phyloP scores from a whole-genome alignment of 805 yeast species.

The Barnettozyma pratensis region DNA sequence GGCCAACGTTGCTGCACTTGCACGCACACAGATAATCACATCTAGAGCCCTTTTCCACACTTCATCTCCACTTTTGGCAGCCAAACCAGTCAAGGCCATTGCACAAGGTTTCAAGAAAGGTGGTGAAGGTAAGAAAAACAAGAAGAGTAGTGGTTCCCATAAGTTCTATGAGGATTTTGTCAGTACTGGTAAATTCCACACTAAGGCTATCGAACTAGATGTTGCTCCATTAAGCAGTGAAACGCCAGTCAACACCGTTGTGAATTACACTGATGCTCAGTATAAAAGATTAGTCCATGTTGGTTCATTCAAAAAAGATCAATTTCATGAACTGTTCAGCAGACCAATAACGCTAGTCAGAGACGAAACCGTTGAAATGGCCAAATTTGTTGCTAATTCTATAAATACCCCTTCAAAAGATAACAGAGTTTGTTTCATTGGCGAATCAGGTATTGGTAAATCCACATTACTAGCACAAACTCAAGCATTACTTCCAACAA shows the following conservation, averaged over 20 bases:
- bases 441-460: slow-evolving; percentile 77
- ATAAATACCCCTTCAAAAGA: slow-evolving; percentile 27
- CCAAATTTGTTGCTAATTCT: slow-evolving; percentile 34
- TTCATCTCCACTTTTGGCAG: slow-evolving; percentile 1
- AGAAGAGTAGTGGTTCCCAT: slow-evolving; percentile 25
- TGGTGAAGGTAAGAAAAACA: slow-evolving; percentile 9
- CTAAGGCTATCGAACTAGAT: slow-evolving; percentile 20
- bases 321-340: slow-evolving; percentile 60
- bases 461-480: slow-evolving; percentile 67
- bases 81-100: slow-evolving; percentile 12
- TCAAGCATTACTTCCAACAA: slow-evolving; percentile 46
- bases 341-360: slow-evolving; percentile 58
- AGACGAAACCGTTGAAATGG: slow-evolving; percentile 37
- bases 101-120: slow-evolving; percentile 17
- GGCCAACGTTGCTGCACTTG: not conserved
- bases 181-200: slow-evolving; percentile 25
- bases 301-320: slow-evolving; percentile 65
- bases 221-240: slow-evolving; percentile 20
- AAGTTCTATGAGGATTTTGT: slow-evolving; percentile 31
- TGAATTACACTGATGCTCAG: slow-evolving; percentile 34
- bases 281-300: slow-evolving; percentile 41
- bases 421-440: slow-evolving; percentile 55
- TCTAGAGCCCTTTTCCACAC: slow-evolving; percentile 10
- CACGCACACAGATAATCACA: not conserved
- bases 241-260: slow-evolving; percentile 26